Conservation (phyloP, 768 basidiomycete species). For the Lactarius sanguifluus region DNA sequence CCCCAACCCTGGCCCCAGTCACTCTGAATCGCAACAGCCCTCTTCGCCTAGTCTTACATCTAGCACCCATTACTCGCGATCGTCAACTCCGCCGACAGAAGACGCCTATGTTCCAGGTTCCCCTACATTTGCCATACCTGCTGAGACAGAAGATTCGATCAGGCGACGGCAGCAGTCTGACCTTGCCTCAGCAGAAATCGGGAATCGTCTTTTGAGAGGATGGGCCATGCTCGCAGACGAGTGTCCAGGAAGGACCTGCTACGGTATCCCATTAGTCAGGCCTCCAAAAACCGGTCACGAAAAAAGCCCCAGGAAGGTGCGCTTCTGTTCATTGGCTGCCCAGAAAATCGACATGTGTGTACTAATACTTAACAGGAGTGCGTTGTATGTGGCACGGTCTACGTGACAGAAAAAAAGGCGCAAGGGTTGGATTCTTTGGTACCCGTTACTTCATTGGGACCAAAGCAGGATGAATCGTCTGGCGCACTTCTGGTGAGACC, state of each 20-base stretch:
- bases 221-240: conserved; percentile 92
- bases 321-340: conserved; percentile 27
- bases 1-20: conserved; percentile 1
- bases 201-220: conserved; percentile 70
- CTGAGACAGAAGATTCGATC: conserved; percentile 62
- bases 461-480: conserved; percentile 10
- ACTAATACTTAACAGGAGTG: conserved; percentile 24
- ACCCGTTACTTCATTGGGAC: conserved; percentile 5
- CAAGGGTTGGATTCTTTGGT: conserved; percentile 18
- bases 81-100: conserved; percentile 80
- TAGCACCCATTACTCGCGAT: conserved; percentile 53
- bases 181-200: conserved; percentile 75
- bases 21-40: conserved; percentile 17
- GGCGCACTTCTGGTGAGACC: background rate
- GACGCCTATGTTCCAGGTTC: conserved; percentile 60
- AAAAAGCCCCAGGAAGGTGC: conserved; percentile 66
- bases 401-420: conserved; percentile 20
- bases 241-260: conserved; percentile 67
- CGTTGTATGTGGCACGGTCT: conserved; percentile 29
- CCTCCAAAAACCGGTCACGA: conserved; percentile 63
- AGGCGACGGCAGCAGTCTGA: conserved; percentile 81
- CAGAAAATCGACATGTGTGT: background rate
- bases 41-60: conserved; percentile 46
- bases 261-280: conserved; percentile 81
- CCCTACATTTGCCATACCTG: conserved; percentile 60